Conservation (phyloP, 2,329 filamentous ascomycete species). For the Diaporthe australafricana region DNA sequence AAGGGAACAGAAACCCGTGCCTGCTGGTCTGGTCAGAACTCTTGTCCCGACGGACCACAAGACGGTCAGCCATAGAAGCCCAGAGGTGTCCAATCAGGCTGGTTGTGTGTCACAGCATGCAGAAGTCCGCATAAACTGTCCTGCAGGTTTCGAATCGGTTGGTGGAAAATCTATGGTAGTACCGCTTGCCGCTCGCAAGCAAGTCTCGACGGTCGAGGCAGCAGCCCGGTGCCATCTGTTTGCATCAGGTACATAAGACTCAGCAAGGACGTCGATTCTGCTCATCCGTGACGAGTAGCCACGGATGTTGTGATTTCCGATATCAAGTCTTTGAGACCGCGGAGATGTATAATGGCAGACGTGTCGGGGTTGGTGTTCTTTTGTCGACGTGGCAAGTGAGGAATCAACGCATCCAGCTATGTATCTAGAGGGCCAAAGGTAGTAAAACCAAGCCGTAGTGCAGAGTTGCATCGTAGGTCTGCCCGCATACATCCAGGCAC, state of each 20-base stretch:
- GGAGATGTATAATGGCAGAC: not conserved
- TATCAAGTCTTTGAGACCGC: not conserved
- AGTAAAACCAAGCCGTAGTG: conserved; percentile 2
- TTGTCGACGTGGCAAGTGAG: not conserved
- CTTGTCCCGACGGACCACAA: conserved; percentile 12
- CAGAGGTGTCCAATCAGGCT: conserved; percentile 10
- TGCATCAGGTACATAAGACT: not conserved
- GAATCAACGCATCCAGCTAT: not conserved
- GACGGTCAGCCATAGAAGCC: not conserved
- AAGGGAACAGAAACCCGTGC: not conserved
- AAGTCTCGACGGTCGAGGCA: not conserved
- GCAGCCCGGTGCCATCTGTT: not conserved
- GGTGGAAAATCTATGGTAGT: conserved; percentile 20
- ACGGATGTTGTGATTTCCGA: not conserved
- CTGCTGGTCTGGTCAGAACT: conserved; percentile 4
- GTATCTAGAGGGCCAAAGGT: not conserved
- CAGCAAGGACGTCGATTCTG: not conserved
- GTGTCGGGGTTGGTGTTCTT: not conserved
- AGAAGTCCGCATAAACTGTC: conserved; percentile 6
- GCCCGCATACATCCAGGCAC: conserved; percentile 4
- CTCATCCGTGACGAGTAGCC: not conserved
- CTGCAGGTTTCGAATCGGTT: conserved; percentile 13
- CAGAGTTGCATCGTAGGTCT: conserved; percentile 11
- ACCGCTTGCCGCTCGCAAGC: conserved; percentile 16
- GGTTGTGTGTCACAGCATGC: conserved; percentile 22